Percentiles rank a stretch among this genome's conserved stretches.
Conservation (phyloP, 73 alveolate species). For the Paramecium primaurelia region DNA sequence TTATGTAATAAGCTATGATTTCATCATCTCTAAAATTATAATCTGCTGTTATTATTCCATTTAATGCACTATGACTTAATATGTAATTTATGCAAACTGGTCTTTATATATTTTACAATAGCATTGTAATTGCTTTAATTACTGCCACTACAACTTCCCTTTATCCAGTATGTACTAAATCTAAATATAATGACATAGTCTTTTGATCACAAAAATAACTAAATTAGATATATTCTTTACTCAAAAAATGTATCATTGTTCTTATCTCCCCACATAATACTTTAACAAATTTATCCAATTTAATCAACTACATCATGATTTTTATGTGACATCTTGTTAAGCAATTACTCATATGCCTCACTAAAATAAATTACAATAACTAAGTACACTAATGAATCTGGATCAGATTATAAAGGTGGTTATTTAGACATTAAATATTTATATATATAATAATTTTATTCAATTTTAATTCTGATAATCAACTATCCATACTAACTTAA, state of each 20-base stretch:
- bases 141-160: constrained; percentile 37
- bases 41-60: background rate
- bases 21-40: constrained; percentile 38
- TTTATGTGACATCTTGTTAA: background rate
- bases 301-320: background rate
- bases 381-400: background rate
- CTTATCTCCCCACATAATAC: constrained; percentile 29
- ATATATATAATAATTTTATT: background rate
- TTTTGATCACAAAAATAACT: background rate
- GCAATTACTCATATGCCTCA: background rate
- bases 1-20: constrained; percentile 19
- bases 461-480: background rate
- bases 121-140: constrained; percentile 16
- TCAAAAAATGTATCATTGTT: constrained; percentile 8
- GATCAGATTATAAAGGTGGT: background rate
- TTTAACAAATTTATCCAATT: background rate
- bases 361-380: background rate
- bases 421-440: background rate
- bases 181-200: background rate
- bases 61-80: constrained; percentile 9
- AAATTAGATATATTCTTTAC: background rate
- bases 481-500: background rate
- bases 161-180: background rate
- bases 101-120: background rate
- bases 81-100: background rate